Evolutionary conservation across 2,329 filamentous ascomycete species (phyloP).

Genomic region (Coniosporium tulheliwenetii): DNA sequence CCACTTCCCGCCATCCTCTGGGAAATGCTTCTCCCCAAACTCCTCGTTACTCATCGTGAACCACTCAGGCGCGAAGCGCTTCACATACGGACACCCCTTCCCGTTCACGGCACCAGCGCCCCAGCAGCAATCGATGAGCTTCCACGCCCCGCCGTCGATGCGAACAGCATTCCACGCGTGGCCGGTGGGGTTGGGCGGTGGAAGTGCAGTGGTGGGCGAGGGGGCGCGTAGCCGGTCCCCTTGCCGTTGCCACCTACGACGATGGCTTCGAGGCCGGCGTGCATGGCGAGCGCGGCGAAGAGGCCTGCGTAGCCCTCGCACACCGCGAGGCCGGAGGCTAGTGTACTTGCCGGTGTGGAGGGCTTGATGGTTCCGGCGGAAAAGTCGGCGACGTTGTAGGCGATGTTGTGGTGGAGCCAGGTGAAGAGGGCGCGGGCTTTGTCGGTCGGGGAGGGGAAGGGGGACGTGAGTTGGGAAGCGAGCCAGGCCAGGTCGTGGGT

Average conservation of each 20-base stretch:
- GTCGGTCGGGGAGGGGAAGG: slow-evolving; percentile 70
- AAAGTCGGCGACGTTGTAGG: slow-evolving; percentile 68
- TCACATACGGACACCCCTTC: slow-evolving; percentile 42
- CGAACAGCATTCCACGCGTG: slow-evolving; percentile 92
- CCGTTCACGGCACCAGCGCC: slow-evolving; percentile 59
- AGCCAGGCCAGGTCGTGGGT: slow-evolving; percentile 55
- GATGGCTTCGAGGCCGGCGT: slow-evolving; percentile 64
- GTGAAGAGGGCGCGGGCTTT: slow-evolving; percentile 88
- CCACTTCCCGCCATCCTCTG: slow-evolving; percentile 50
- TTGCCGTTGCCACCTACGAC: slow-evolving; percentile 72
- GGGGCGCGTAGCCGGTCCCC: slow-evolving; percentile 59
- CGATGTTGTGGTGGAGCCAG: slow-evolving; percentile 89
- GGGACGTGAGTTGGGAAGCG: slow-evolving; percentile 59
- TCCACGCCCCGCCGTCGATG: slow-evolving; percentile 80
- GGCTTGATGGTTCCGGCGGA: slow-evolving; percentile 54
- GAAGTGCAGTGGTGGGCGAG: slow-evolving; percentile 47
- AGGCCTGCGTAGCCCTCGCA: slow-evolving; percentile 83
- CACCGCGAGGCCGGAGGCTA: slow-evolving; percentile 67
- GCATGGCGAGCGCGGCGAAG: slow-evolving; percentile 61
- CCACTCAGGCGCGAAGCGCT: slow-evolving; percentile 47
- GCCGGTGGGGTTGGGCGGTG: slow-evolving; percentile 45
- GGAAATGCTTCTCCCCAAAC: slow-evolving; percentile 72
- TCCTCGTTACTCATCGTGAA: slow-evolving; percentile 57
- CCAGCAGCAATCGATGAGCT: slow-evolving; percentile 86
- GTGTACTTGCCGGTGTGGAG: slow-evolving; percentile 55